Base-by-base conservation (phyloP, 2,329 filamentous ascomycete species). In the Cladophialophora carrionii region DNA sequence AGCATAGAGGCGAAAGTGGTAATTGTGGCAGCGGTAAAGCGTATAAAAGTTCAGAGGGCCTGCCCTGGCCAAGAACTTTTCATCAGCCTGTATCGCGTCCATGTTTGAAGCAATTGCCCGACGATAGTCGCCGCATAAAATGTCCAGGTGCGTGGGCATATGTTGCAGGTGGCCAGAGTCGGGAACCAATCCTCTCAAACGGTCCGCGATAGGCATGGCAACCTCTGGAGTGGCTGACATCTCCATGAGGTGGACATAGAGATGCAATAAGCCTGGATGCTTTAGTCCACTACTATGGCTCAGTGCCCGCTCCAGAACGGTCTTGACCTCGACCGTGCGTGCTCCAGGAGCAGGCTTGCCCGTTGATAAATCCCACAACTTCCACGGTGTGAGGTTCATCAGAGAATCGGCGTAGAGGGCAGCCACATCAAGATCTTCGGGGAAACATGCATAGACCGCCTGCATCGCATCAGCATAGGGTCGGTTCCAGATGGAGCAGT, bases 201-300 rank as follows among this genome's bases (percentile, higher is more conserved):
- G 77, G 71, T 91, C 83, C 4, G 88, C 88, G 0, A 83, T 80
- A 0, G 83, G 78, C 17, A 90, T 74, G 1, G 87, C 90, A 1
- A 77, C 73, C 73, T 91, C 89, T 0, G 89, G 89, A 0, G 79
- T 82, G 0, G 80, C 78, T 0, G 89, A 91, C 89, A 91, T 91
- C 73, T 92, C 90, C 81, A 91, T 89, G 3, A 91, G 82, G 71
- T 92, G 89, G 46, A 92, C 90, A 74, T 92, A 92, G 34, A 91
- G 77, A 74, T 93, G 90, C 5, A 92, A 79, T 0, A 92, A 75
- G 0, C 90, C 90, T 0, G 90, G 87, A 71, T 95, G 90, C 6
- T 78, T 70, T 3, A 79, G 74, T 0, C 80, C 84, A 17, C 79
- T 80, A 1, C 80, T 74, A 2, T 81, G 78, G 1, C 75, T 72